Evolutionary conservation across 2,329 filamentous ascomycete species (phyloP).

Genomic region (Geoglossum cookeanum): DNA sequence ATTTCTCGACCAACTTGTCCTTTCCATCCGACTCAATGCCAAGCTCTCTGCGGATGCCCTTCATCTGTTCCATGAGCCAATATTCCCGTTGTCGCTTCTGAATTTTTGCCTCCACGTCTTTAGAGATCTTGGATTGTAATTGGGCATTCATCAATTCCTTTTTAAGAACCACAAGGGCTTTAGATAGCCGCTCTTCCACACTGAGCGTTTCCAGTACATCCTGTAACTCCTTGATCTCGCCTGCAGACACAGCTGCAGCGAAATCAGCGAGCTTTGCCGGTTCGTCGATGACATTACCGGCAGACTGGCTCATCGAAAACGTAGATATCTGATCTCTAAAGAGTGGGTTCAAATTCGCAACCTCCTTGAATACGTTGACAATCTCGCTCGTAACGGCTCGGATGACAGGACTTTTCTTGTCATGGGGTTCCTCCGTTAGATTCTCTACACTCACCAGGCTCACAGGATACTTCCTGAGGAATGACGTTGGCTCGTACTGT

Average conservation of each 20-base stretch:
- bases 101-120: constrained; percentile 94
- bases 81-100: constrained; percentile 95
- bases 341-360: constrained; percentile 79
- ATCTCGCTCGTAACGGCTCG: constrained; percentile 92
- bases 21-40: constrained; percentile 96
- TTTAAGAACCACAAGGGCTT: constrained; percentile 80
- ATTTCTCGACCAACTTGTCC: constrained; percentile 92
- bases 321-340: constrained; percentile 96
- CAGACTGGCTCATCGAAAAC: constrained; percentile 87
- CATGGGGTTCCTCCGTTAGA: constrained; percentile 68
- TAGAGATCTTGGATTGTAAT: constrained; percentile 89
- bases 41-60: constrained; percentile 86
- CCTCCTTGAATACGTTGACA: constrained; percentile 96
- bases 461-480: constrained; percentile 78
- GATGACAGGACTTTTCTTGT: constrained; percentile 76
- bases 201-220: constrained; percentile 78
- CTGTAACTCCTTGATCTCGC: constrained; percentile 80
- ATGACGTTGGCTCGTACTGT: constrained; percentile 72
- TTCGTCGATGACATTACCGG: constrained; percentile 86
- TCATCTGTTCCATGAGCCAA: constrained; percentile 99
- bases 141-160: constrained; percentile 98
- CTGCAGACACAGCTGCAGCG: constrained; percentile 87
- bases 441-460: constrained; percentile 94
- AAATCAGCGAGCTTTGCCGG: constrained; percentile 93
- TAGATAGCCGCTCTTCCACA: constrained; percentile 80